Evolutionary conservation across 2,329 filamentous ascomycete species (phyloP), one percentile per base, ranked within the genome.

Genomic region (Diplodia corticola): DNA sequence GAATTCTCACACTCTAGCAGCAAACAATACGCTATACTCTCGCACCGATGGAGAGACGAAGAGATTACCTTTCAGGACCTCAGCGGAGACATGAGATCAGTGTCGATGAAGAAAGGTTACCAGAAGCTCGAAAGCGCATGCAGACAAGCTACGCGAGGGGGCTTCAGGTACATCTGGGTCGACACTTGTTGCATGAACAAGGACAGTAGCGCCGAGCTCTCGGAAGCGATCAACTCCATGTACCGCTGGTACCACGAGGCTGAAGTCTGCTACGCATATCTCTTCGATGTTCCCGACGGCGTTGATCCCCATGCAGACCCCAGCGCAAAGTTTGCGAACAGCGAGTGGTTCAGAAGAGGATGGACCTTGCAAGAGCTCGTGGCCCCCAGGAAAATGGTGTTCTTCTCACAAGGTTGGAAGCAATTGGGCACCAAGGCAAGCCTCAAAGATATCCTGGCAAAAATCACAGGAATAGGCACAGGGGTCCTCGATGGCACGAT

Each of bases 161-260:
- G 68, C 4, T 69, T 69, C 24, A n/a, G 67, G 13, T 65, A 55
- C 26, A 24, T 73, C 4, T 74, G 73, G 73, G 68, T 72, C 5
- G 73, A 74, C 22, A 70, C 69, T 4, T 69, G 66, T 44, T 71
- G 69, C 46, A 69, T 69, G 26, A 68, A 68, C 54, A 70, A 70
- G 40, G 44, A 17, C 9, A 70, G 68, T 50, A 69, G 68, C 46
- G 49, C 69, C 1, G 69, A 70, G 37, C 64, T 70, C 12, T 59
- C 64, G 5, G 68, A 69, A 61, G 64, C 68, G 5, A 70, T 69
- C 33, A 70, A 70, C 50, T 70, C 69, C 17, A 71, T 72, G 70
- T 72, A 63, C 55, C 28, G 44, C 6, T 72, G 70, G 70, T 72
- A 72, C 50, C 33, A 54, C 26, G 51, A 55, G 15, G 68, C 70